Evolutionary conservation across 2,329 filamentous ascomycete genomes (phyloP).

Genomic region (Coniochaeta sp.): DNA sequence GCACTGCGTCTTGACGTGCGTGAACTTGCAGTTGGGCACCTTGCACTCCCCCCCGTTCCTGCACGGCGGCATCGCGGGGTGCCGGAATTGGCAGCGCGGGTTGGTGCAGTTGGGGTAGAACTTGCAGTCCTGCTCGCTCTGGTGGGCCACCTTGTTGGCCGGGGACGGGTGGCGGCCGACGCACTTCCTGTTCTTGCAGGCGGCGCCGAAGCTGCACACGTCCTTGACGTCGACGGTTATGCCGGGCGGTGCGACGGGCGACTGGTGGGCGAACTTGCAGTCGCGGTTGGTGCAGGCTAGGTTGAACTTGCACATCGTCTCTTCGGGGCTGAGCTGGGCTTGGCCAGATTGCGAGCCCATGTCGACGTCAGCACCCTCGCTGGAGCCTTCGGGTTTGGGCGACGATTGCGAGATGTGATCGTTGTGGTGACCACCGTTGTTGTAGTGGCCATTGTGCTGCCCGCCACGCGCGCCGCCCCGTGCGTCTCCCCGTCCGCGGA

Average conservation of each 20-base stretch:
- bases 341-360: constrained; percentile 45
- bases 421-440: constrained; percentile 16
- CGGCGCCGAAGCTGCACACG: constrained; percentile 75
- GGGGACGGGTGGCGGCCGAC: constrained; percentile 88
- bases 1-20: constrained; percentile 78
- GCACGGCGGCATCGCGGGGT: constrained; percentile 80
- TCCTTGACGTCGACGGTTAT: constrained; percentile 72
- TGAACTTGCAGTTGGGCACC: constrained; percentile 77
- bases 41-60: constrained; percentile 87
- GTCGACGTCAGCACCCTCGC: constrained; percentile 55
- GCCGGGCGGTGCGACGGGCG: constrained; percentile 76
- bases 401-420: constrained; percentile 16
- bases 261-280: constrained; percentile 92
- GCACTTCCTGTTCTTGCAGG: constrained; percentile 95
- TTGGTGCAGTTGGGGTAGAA: constrained; percentile 93
- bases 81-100: constrained; percentile 78
- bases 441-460: constrained; percentile 29
- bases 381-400: constrained; percentile 23
- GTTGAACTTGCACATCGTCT: constrained; percentile 84
- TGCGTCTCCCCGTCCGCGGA: constrained; percentile 36
- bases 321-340: constrained; percentile 48
- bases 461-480: constrained; percentile 31
- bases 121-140: constrained; percentile 80
- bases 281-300: constrained; percentile 79
- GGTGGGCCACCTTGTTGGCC: constrained; percentile 68